Evolutionary conservation across 169 alveolate species (phyloP).

Genomic region (Plasmodium blacklocki): DNA sequence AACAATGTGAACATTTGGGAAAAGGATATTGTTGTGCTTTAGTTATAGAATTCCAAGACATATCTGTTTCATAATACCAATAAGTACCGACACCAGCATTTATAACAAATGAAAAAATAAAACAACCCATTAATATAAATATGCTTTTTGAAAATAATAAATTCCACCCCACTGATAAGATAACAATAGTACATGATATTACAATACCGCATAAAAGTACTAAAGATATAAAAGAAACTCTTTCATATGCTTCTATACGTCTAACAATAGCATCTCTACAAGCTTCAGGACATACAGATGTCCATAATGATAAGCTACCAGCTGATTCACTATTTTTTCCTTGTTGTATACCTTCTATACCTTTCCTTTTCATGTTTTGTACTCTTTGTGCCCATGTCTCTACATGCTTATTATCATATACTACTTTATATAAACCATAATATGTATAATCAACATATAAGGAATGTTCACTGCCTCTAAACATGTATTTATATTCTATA

Average conservation of each 20-base stretch:
- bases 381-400: conserved; percentile 71
- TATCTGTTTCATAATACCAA: conserved; percentile 72
- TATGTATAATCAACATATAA: conserved; percentile 42
- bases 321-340: conserved; percentile 50
- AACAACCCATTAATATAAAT: conserved; percentile 52
- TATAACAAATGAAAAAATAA: conserved; percentile 46
- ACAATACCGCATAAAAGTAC: conserved; percentile 42
- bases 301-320: conserved; percentile 63
- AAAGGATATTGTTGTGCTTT: conserved; percentile 62
- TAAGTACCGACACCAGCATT: conserved; percentile 62
- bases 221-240: conserved; percentile 57
- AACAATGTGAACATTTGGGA: conserved; percentile 58
- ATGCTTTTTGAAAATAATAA: conserved; percentile 45
- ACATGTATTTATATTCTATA: conserved; percentile 52
- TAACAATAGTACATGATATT: conserved; percentile 32
- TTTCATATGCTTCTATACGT: conserved; percentile 68
- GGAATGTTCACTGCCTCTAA: conserved; percentile 56
- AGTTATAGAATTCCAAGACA: conserved; percentile 51
- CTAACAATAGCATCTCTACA: conserved; percentile 58
- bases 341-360: conserved; percentile 52
- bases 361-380: conserved; percentile 58
- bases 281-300: conserved; percentile 58
- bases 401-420: conserved; percentile 54
- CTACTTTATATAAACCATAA: conserved; percentile 64
- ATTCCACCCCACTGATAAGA: conserved; percentile 52